Evolutionary conservation across 352 stramenopile genomes (phyloP).

Genomic region (Saprolegnia diclina): DNA sequence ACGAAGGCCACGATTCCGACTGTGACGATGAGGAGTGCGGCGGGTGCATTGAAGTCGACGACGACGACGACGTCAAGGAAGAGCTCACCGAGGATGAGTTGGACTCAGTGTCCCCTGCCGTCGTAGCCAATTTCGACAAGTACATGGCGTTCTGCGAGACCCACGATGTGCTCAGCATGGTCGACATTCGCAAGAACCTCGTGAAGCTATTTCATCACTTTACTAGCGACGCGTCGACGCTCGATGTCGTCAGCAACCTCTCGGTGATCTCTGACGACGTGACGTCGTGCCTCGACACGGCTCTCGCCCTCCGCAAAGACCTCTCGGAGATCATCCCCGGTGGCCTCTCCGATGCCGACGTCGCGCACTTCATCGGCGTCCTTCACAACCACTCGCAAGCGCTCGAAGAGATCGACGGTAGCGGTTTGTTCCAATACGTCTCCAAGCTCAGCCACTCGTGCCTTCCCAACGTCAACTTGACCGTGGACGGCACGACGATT

Average conservation of each 20-base stretch:
- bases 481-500: slow-evolving; percentile 55
- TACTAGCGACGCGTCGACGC: background rate
- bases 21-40: slow-evolving; percentile 21
- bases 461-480: slow-evolving; percentile 68
- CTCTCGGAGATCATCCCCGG: slow-evolving; percentile 50
- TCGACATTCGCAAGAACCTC: slow-evolving; percentile 19
- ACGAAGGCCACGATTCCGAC: slow-evolving; percentile 1
- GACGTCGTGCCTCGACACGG: slow-evolving; percentile 38
- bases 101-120: background rate
- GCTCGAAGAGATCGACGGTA: slow-evolving; percentile 63
- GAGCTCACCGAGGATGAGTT: background rate
- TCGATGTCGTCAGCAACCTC: background rate
- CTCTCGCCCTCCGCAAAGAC: slow-evolving; percentile 39
- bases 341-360: slow-evolving; percentile 47
- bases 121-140: slow-evolving; percentile 8
- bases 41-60: slow-evolving; percentile 8
- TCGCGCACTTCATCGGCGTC: slow-evolving; percentile 61
- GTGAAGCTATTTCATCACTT: slow-evolving; percentile 6
- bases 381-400: slow-evolving; percentile 77
- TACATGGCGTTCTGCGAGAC: slow-evolving; percentile 13
- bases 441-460: slow-evolving; percentile 74
- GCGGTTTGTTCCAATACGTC: slow-evolving; percentile 59
- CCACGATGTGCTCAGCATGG: background rate
- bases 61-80: background rate
- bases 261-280: slow-evolving; percentile 26